Evolutionary conservation across 495 filamentous ascomycete genomes (phyloP), one percentile per base, ranked within the genome.

Genomic region (Penicillium crystallinum): DNA sequence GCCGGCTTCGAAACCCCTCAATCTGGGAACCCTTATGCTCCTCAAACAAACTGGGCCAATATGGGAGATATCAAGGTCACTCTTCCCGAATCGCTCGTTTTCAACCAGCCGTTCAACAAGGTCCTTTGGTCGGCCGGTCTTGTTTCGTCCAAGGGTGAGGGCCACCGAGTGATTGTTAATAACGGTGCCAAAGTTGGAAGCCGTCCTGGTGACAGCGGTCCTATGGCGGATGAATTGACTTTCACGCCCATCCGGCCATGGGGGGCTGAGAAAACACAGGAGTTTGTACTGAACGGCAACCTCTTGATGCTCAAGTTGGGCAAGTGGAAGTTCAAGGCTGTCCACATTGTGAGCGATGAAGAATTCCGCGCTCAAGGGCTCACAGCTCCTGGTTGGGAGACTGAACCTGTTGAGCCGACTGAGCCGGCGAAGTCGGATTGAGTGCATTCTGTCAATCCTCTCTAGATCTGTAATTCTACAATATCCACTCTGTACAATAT

Each of bases 301-400:
- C 54, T 85, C 5, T 63, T 95, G 37, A 78, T 95, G 52, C 67
- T 95, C 18, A 80, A 89, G 57, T 67, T 80, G 27, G 90, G 89
- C 29, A 95, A 95, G 68, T 86, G 87, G 77, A 91, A 90, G 62
- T 69, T 93, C 30, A 82, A 84, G 44, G 69, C 91, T 39, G 75
- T 95, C 41, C 71, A 84, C 55, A 77, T 95, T 53, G 73, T 95
- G 14, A 76, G 76, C 53, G 88, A 95, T 61, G 77, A 85, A 51
- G 83, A 88, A 43, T 96, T 75, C 53, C 71, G 71, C 30, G 50
- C 61, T 31, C 52, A 58, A 38, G 75, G 75, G 0, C 54, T 77
- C 21, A 69, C 61, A n/a, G 70, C 67, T 34, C 75, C 73, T 22
- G 75, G 71, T 6, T 75, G 74, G 70, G 68, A 71, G 23, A 51